phyloP scores from a whole-genome alignment of 2,329 filamentous ascomycete genomes.

The Tolypocladium ovalisporum region DNA sequence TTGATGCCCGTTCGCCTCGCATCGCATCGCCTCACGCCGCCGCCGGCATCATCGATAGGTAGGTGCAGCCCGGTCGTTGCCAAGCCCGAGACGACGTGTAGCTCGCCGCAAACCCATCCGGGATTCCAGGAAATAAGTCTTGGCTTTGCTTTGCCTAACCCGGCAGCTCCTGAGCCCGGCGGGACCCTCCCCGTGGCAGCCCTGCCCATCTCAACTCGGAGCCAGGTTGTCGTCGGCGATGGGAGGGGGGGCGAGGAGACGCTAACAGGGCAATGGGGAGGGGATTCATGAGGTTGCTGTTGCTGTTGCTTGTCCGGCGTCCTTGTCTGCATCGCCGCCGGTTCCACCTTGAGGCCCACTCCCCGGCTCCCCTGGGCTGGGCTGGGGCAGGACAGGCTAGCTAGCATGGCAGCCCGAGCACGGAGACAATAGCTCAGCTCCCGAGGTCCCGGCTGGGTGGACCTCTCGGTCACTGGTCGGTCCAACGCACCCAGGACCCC shows the following conservation, averaged over 20 bases:
- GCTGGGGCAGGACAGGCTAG: not conserved
- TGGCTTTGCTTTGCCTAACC: not conserved
- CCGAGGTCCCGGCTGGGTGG: conserved; percentile 7
- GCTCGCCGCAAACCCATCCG: not conserved
- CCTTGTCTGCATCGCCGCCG: not conserved
- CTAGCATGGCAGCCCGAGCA: not conserved
- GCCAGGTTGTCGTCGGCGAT: not conserved
- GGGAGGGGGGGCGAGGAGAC: too few species aligned
- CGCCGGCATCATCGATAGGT: not conserved
- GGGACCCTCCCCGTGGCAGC: not conserved
- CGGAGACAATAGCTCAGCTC: not conserved
- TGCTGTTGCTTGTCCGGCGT: too few species aligned
- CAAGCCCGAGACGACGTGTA: not conserved
- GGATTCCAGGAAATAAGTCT: not conserved
- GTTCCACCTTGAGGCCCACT: not conserved
- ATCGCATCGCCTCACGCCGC: not conserved
- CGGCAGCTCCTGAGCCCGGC: not conserved
- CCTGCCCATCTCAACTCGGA: too few species aligned
- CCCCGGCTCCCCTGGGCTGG: not conserved
- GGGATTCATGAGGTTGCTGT: not conserved
- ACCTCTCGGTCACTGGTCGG: conserved; percentile 7
- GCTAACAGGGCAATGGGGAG: not conserved
- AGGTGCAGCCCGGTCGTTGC: not conserved
- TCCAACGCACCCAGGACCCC: conserved; percentile 2
- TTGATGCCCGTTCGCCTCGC: not conserved